Evolutionary conservation across 352 stramenopile species (phyloP).

Genomic region (Blastocystis sp.): DNA sequence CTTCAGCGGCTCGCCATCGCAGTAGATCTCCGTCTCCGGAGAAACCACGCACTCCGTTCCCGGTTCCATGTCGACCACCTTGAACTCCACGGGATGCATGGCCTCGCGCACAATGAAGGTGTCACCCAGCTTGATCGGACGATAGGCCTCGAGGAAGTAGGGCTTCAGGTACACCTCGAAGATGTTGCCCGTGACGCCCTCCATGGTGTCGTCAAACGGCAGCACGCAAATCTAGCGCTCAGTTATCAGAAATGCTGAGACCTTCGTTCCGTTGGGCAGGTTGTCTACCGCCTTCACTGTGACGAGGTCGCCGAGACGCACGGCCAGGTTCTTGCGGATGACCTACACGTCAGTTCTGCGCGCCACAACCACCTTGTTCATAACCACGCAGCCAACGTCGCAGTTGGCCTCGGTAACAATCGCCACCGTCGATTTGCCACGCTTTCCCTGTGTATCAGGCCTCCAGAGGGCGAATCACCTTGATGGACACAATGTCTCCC

Average conservation of each 20-base stretch:
- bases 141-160: constrained; percentile 98
- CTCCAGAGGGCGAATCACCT: constrained; percentile 73
- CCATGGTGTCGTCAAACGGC: constrained; percentile 97
- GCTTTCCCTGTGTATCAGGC: constrained; percentile 82
- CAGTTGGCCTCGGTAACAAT: constrained; percentile 95
- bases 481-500: constrained; percentile 96
- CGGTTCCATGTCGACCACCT: constrained; percentile 97
- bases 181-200: constrained; percentile 97
- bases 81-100: constrained; percentile 99
- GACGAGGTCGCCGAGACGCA: constrained; percentile 94
- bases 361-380: constrained; percentile 88
- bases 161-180: constrained; percentile 99
- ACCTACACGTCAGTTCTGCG: constrained; percentile 73
- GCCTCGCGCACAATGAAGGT: constrained; percentile 94
- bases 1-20: constrained; percentile 94
- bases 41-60: constrained; percentile 95
- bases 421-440: constrained; percentile 93
- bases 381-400: constrained; percentile 91
- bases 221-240: constrained; percentile 78
- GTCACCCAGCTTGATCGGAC: constrained; percentile 96
- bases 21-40: constrained; percentile 98
- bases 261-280: constrained; percentile 64
- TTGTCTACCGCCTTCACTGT: constrained; percentile 82
- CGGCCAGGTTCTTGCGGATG: constrained; percentile 95
- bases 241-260: background rate